Base-by-base conservation (phyloP, 2,329 filamentous ascomycete species). In the Microascus cirrosus region DNA sequence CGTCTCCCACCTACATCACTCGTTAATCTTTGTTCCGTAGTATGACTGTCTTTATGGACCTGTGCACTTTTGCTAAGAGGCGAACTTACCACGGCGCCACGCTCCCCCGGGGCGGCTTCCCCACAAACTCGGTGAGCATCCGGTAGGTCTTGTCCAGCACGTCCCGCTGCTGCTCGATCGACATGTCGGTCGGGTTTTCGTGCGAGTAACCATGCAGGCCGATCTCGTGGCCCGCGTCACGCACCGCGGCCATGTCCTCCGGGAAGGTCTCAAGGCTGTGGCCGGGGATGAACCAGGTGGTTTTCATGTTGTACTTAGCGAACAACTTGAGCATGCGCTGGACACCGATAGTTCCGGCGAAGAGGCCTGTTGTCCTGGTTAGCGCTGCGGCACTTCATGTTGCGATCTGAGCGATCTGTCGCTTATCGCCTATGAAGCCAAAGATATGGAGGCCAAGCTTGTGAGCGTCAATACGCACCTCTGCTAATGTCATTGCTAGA, bases 101-200 rank as follows among this genome's bases (percentile, higher is more conserved):
- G 45, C 79, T 85, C 1, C 88, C 87, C 0, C 85, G 74, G 0
- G 88, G 88, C 0, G 84, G 84, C 70, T 89, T 89, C 6, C 87
- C 84, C 48, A 64, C 66, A 45, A 92, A 87, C 0, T 86, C 82
- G 0, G 83, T 89, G 36, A 90, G 77, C 69, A 90, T 77, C 24
- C 79, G 78, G 66, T 85, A 89, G 20, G 86, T 89, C 70, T 89
- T 89, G 64, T 87, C 84, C 6, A 93, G 77, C 18, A 92, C 84
- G 59, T 88, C 86, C 15, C 79, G 79, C 68, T 92, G 87, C 70
- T 92, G 88, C 66, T 90, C 86, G 1, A 87, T 67, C 0, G 78
- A 86, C 86, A 90, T 89, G 59, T 84, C 80, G 0, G 75, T 76
- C 0, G 87, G 86, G 63, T 90, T 90, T 66, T 90, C 87, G 64